A percentile compares a stretch with the other conserved stretches of the same genome.
Evolutionary conservation across 1,139 yeast genomes (phyloP).

Genomic region (Pneumocystis carinii): DNA sequence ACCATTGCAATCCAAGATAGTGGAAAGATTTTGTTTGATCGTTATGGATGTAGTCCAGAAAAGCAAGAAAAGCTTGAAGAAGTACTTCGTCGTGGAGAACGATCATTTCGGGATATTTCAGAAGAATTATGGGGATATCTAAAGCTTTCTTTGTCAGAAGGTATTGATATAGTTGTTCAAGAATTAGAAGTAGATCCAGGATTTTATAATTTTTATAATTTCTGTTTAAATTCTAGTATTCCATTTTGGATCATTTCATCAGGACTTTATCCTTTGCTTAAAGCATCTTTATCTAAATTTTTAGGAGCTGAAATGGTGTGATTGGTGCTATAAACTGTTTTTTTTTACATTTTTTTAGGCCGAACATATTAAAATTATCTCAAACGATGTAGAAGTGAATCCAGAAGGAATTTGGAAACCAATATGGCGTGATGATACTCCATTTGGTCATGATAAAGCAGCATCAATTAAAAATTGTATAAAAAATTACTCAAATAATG

Average conservation of each 20-base stretch:
- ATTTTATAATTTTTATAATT: constrained; percentile 40
- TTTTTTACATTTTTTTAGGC: constrained; percentile 2
- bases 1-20: constrained; percentile 33
- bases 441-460: constrained; percentile 56
- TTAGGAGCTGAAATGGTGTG: constrained; percentile 32
- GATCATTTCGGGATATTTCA: constrained; percentile 29
- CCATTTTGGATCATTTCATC: constrained; percentile 52
- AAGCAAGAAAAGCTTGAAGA: constrained; percentile 27
- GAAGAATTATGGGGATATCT: constrained; percentile 33
- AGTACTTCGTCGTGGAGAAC: constrained; percentile 25
- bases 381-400: constrained; percentile 39
- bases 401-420: constrained; percentile 41
- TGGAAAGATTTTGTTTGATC: constrained; percentile 32
- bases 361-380: constrained; percentile 39
- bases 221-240: constrained; percentile 35
- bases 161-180: constrained; percentile 38
- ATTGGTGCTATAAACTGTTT: too few relatives aligned
- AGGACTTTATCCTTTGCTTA: constrained; percentile 50
- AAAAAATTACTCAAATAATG: constrained; percentile 6
- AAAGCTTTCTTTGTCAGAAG: constrained; percentile 34
- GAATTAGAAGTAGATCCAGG: constrained; percentile 47
- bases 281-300: constrained; percentile 42
- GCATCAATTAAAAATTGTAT: constrained; percentile 38
- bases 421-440: constrained; percentile 44
- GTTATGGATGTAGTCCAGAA: constrained; percentile 31